Percentiles rank a stretch among this genome's conserved stretches.
Conservation (phyloP, 805 yeast species). For the Pichia sporocuriosa region DNA sequence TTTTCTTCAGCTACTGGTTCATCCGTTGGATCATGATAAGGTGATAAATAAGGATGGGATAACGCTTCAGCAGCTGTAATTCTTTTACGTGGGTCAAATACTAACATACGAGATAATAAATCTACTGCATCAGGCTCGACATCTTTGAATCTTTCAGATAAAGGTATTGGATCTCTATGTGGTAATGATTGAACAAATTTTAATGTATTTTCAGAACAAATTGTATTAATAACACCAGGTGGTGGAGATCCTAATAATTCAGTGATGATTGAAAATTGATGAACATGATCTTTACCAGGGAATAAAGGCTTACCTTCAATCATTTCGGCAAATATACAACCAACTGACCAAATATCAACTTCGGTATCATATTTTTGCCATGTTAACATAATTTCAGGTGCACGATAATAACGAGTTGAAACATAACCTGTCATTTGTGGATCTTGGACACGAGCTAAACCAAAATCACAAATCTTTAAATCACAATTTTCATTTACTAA, state of each 20-base stretch:
- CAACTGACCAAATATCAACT: constrained; percentile 77
- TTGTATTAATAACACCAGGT: constrained; percentile 89
- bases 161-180: constrained; percentile 84
- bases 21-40: constrained; percentile 95
- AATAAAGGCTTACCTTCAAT: constrained; percentile 55
- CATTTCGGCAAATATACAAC: constrained; percentile 72
- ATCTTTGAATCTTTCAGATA: constrained; percentile 70
- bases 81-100: constrained; percentile 91
- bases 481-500: constrained; percentile 66
- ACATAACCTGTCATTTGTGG: constrained; percentile 67
- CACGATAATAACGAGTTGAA: constrained; percentile 80
- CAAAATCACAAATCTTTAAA: constrained; percentile 76
- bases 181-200: constrained; percentile 93
- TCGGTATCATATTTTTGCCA: constrained; percentile 68
- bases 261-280: constrained; percentile 94
- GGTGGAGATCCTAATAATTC: constrained; percentile 94
- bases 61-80: constrained; percentile 88
- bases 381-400: constrained; percentile 77
- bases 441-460: constrained; percentile 54
- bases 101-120: constrained; percentile 79
- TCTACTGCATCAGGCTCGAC: constrained; percentile 86
- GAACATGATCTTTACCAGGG: constrained; percentile 94
- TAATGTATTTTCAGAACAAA: constrained; percentile 90
- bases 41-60: constrained; percentile 84
- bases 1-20: constrained; percentile 91